A percentile compares a stretch with the other conserved stretches of the same genome.
phyloP scores from a whole-genome alignment of 305 asterid genomes.

The Fraxinus baroniana region DNA sequence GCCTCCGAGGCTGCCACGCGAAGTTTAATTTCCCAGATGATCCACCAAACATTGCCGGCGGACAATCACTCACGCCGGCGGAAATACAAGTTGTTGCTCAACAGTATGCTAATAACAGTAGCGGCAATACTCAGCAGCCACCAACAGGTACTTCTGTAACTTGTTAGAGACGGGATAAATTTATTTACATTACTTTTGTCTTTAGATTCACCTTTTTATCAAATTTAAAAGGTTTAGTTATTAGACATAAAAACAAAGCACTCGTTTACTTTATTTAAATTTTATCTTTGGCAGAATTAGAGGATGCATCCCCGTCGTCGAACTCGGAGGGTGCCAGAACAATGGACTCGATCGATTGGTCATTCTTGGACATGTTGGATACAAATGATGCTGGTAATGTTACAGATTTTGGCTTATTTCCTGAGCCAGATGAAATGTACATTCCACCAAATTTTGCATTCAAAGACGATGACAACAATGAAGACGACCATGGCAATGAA shows the following conservation, averaged over 20 bases:
- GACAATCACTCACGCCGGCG: constrained; percentile 26
- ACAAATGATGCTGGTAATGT: constrained; percentile 19
- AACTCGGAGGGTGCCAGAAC: constrained; percentile 29
- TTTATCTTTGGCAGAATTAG: not conserved
- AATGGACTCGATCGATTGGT: constrained; percentile 41
- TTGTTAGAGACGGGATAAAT: not conserved
- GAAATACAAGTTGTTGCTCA: constrained; percentile 49
- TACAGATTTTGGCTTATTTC: constrained; percentile 39
- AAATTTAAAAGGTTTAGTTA: too few species aligned
- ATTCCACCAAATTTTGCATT: constrained; percentile 21
- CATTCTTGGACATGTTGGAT: constrained; percentile 38
- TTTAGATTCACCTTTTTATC: too few species aligned
- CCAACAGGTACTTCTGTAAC: not conserved
- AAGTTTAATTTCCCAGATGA: constrained; percentile 55
- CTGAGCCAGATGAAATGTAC: constrained; percentile 38
- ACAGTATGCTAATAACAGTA: constrained; percentile 28
- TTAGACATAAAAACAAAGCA: too few species aligned
- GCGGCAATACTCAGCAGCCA: not conserved
- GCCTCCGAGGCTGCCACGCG: constrained; percentile 55
- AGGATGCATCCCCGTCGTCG: constrained; percentile 25
- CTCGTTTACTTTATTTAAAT: not conserved
- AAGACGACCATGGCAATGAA: constrained; percentile 4
- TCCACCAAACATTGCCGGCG: constrained; percentile 42
- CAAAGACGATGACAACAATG: not conserved
- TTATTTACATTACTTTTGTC: not conserved